Evolutionary conservation across 139 green algal species (phyloP), one percentile per base, ranked within the genome.

Genomic region (Haematococcus lacustris): DNA sequence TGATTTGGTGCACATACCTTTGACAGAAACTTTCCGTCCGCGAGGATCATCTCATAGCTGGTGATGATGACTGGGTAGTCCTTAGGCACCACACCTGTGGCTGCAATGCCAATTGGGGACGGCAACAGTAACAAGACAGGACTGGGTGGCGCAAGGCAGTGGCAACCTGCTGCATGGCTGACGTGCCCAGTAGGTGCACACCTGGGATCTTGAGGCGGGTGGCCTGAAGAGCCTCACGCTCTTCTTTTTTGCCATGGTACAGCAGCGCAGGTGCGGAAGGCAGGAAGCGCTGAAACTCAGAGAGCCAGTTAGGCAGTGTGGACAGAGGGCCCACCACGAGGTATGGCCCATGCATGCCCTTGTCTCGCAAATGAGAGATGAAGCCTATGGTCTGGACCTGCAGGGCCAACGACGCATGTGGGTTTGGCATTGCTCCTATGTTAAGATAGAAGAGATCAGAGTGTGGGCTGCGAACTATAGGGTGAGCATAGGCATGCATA

Each of bases 341-440:
- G 80, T 91, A 97, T 35, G 91, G 91, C 7, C 92, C 92, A 13
- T 80, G 32, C 26, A 96, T 81, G 33, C 82, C 78, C 32, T 94
- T 91, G 60, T 64, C 60, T 28, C 83, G 78, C 63, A 98, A 78
- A 80, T 98, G 91, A 9, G 86, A 91, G 38, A 99, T 72, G 79
- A 99, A 96, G 34, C 78, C 88, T 65, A 99, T 97, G 3, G 94
- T 98, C 79, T 98, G 94, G 33, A 96, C 73, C 89, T 91, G 82
- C 43, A 30, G 33, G 53, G 43, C 43, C 43, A 53, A 53, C 9
- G 43, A 17, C 9, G 43, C 43, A 53, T 17, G 43, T 53, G 43
- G 43, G 9, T 28, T 17, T 9, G 43, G n/a, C n/a, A n/a, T n/a
- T n/a, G n/a, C n/a, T n/a, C n/a, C n/a, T 53, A 17, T 53, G 57